A percentile compares a stretch with the other conserved stretches of the same genome.
phyloP scores from a whole-genome alignment of 495 filamentous ascomycete species.

The Penicillium parvum region DNA sequence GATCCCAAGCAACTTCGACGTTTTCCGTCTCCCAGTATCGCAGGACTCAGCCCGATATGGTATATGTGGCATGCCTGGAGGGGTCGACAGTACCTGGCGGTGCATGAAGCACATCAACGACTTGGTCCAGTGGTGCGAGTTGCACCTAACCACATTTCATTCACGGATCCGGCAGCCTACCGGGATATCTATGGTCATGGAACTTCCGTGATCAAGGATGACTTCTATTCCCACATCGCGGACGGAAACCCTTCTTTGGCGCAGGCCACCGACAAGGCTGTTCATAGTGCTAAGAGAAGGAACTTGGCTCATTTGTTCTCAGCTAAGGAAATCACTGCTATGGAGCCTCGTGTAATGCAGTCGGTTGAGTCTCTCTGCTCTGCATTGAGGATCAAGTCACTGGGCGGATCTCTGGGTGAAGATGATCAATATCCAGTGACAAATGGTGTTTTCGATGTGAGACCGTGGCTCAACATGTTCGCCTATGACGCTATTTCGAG shows the following conservation, averaged over 20 bases:
- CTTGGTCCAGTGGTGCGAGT: not conserved
- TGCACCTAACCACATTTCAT: not conserved
- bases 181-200: not conserved
- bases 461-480: not conserved
- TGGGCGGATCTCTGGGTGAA: not conserved
- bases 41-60: not conserved
- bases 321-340: not conserved
- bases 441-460: too few relatives aligned
- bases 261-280: not conserved
- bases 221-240: not conserved
- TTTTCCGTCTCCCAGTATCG: not conserved
- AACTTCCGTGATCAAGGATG: not conserved
- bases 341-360: too few relatives aligned
- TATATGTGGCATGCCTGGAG: not conserved
- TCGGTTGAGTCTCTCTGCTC: not conserved
- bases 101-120: not conserved
- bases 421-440: too few relatives aligned
- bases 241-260: not conserved
- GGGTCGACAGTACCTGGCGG: not conserved
- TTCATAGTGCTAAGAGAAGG: not conserved
- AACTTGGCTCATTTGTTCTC: not conserved
- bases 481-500: not conserved
- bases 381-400: not conserved
- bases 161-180: not conserved
- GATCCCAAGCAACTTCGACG: not conserved